Conservation (phyloP, 129 eudicot species). For the Oenanthe sinensis region DNA sequence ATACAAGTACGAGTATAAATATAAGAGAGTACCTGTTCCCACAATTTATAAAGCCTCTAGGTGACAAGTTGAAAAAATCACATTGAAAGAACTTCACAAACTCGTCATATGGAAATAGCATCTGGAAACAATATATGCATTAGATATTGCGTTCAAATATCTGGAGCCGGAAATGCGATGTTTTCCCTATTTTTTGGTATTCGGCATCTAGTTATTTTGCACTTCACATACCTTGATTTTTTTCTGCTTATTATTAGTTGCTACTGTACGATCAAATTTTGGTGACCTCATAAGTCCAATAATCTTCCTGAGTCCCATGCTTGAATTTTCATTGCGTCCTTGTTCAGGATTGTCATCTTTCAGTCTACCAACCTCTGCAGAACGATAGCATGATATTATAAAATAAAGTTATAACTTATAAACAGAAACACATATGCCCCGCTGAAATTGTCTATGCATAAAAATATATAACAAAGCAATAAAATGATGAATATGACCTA, state of each 20-base stretch:
- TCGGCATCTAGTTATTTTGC: not conserved
- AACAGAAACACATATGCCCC: not conserved
- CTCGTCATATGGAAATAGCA: slow-evolving; percentile 88
- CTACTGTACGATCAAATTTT: slow-evolving; percentile 31
- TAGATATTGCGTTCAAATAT: slow-evolving; percentile 7
- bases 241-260: slow-evolving; percentile 32
- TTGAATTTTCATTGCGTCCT: slow-evolving; percentile 34
- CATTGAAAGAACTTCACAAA: slow-evolving; percentile 56
- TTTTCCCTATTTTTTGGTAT: not conserved
- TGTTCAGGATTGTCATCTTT: slow-evolving; percentile 30
- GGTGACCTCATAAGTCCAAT: slow-evolving; percentile 60
- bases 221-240: slow-evolving; percentile 44
- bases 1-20: not conserved
- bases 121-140: slow-evolving; percentile 32
- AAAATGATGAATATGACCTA: slow-evolving; percentile 25
- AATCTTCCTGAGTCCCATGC: slow-evolving; percentile 55
- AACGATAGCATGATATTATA: slow-evolving; percentile 11
- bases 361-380: slow-evolving; percentile 41
- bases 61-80: slow-evolving; percentile 51
- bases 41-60: slow-evolving; percentile 89
- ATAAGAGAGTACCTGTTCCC: slow-evolving; percentile 67
- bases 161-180: not conserved
- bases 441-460: not conserved
- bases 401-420: not conserved
- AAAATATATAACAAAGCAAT: not conserved